Percentiles rank a stretch among this genome's conserved stretches.
Conservation (phyloP, 2,329 filamentous ascomycete species). For the Neofusicoccum umdonicola region DNA sequence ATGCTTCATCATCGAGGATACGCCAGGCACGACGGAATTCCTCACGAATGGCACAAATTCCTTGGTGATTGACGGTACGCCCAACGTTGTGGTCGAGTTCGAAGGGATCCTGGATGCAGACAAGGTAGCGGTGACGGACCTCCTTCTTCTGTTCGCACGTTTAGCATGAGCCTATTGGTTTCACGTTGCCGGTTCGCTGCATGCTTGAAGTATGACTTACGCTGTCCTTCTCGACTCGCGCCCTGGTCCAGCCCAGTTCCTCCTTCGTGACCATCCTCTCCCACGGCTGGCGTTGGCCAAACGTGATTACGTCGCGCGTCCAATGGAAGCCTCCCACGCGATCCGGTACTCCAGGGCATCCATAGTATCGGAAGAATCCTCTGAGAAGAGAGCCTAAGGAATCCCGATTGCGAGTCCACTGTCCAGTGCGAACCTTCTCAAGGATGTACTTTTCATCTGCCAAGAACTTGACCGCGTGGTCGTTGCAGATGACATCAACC, state of each 20-base stretch:
- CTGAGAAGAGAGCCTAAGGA: slow-evolving; percentile 69
- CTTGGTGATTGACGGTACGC: slow-evolving; percentile 77
- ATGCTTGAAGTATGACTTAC: slow-evolving; percentile 18
- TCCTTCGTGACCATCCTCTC: slow-evolving; percentile 68
- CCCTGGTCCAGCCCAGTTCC: slow-evolving; percentile 82
- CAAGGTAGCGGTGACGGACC: slow-evolving; percentile 75
- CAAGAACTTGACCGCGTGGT: slow-evolving; percentile 74
- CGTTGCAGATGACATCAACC: slow-evolving; percentile 54
- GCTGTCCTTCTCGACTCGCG: slow-evolving; percentile 62
- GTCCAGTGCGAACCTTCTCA: slow-evolving; percentile 55
- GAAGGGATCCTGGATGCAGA: slow-evolving; percentile 91
- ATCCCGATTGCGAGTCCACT: slow-evolving; percentile 67
- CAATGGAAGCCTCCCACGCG: slow-evolving; percentile 67
- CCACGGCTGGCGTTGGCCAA: slow-evolving; percentile 60
- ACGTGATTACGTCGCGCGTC: slow-evolving; percentile 73
- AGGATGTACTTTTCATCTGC: slow-evolving; percentile 69
- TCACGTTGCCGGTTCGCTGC: background rate
- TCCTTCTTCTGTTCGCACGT: slow-evolving; percentile 53
- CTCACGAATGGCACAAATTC: slow-evolving; percentile 77
- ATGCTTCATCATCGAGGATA: slow-evolving; percentile 41
- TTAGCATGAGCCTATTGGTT: background rate
- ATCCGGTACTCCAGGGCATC: slow-evolving; percentile 54
- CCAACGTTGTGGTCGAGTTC: slow-evolving; percentile 86
- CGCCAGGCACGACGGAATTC: slow-evolving; percentile 80
- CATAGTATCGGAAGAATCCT: slow-evolving; percentile 88